phyloP scores from a whole-genome alignment of 192 early-diverging fungal genomes.

The Umbelopsis sp. region DNA sequence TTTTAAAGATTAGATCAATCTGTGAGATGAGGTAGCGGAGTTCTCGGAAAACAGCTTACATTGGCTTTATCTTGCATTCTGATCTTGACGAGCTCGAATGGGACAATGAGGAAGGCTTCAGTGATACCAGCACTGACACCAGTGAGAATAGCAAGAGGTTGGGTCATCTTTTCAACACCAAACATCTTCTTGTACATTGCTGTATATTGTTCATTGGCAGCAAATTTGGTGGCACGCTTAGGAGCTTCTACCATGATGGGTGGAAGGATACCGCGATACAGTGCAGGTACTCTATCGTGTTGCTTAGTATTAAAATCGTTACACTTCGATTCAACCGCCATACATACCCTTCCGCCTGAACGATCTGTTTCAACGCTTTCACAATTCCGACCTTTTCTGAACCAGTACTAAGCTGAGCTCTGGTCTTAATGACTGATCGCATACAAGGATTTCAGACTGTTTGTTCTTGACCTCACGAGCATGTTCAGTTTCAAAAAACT shows the following conservation, averaged over 20 bases:
- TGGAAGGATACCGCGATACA: conserved; percentile 94
- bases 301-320: no score
- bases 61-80: conserved; percentile 79
- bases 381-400: conserved; percentile 32
- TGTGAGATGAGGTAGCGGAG: conserved; percentile 1
- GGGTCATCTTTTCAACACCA: conserved; percentile 73
- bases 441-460: background rate
- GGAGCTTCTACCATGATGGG: conserved; percentile 97
- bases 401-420: conserved; percentile 75
- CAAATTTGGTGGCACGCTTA: conserved; percentile 97
- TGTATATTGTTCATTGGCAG: conserved; percentile 88
- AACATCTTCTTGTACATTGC: conserved; percentile 71
- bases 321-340: no score
- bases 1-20: conserved; percentile 17
- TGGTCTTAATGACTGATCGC: conserved; percentile 82
- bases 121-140: conserved; percentile 91
- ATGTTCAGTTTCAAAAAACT: background rate
- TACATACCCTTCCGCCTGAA: conserved; percentile 41
- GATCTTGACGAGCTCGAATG: conserved; percentile 95
- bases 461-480: no score
- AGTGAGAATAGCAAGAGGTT: conserved; percentile 78
- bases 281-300: conserved; percentile 38
- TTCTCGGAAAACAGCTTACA: conserved; percentile 24
- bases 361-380: conserved; percentile 28
- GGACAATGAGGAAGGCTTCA: conserved; percentile 89